Evolutionary conservation across 2,329 filamentous ascomycete species (phyloP).

Genomic region (Colletotrichum orbiculare): DNA sequence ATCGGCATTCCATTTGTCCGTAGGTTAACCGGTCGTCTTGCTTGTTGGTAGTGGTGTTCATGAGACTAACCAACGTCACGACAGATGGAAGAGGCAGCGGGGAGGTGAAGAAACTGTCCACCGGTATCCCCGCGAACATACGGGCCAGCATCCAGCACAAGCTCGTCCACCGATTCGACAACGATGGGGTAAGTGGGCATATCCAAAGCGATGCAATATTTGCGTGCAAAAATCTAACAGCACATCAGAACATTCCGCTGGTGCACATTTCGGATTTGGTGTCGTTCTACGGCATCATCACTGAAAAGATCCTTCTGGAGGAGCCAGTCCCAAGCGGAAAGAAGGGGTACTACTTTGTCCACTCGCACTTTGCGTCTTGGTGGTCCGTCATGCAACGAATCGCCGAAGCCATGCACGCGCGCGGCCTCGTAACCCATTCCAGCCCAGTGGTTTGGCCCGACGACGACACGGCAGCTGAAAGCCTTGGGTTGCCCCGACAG

Average conservation of each 20-base stretch:
- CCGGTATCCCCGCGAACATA: constrained; percentile 45
- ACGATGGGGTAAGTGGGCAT: constrained; percentile 43
- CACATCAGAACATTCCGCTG: constrained; percentile 39
- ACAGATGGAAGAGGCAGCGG: constrained; percentile 49
- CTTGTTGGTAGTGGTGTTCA: not conserved
- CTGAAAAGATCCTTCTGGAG: constrained; percentile 43
- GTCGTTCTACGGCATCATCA: constrained; percentile 44
- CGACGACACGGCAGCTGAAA: constrained; percentile 45
- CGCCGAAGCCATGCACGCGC: constrained; percentile 41
- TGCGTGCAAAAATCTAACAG: constrained; percentile 6
- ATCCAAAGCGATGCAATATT: not conserved
- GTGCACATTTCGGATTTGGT: constrained; percentile 47
- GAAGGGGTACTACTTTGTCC: constrained; percentile 48
- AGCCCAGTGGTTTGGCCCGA: constrained; percentile 43
- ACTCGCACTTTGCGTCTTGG: constrained; percentile 43
- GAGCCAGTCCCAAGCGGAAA: constrained; percentile 43
- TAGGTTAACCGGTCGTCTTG: constrained; percentile 30
- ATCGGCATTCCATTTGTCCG: constrained; percentile 44
- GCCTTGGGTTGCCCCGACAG: constrained; percentile 43
- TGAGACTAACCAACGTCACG: constrained; percentile 6
- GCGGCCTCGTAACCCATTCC: constrained; percentile 44
- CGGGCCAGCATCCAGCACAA: constrained; percentile 44
- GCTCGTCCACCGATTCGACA: constrained; percentile 47
- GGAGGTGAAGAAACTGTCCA: constrained; percentile 47
- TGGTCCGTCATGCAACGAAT: constrained; percentile 45